Percentiles rank a stretch among this genome's conserved stretches.
These are phyloP conservation scores for Penicillium brevicompactum DNA, from an alignment of 2,329 filamentous ascomycete species.

Conservation along the genomic window DNA sequence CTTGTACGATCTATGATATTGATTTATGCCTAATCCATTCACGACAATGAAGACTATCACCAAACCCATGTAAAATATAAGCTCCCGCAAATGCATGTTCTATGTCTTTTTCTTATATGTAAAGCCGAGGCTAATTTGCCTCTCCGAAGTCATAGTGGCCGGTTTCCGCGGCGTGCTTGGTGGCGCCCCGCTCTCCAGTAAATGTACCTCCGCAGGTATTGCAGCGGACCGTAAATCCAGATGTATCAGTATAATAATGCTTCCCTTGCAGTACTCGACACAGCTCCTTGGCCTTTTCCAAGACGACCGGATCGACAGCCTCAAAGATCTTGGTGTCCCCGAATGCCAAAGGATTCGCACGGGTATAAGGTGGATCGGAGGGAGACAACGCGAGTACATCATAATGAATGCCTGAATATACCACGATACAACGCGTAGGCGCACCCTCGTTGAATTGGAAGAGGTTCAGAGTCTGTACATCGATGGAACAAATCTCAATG, in stretches of 20 bases:
- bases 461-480: constrained; percentile 69
- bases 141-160: constrained; percentile 55
- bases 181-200: constrained; percentile 50
- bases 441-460: constrained; percentile 79
- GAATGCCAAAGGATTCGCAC: constrained; percentile 65
- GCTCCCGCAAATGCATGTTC: not conserved
- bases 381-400: constrained; percentile 80
- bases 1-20: constrained; percentile 25
- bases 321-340: constrained; percentile 79
- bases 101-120: not conserved
- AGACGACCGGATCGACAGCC: constrained; percentile 54
- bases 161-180: constrained; percentile 49
- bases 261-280: constrained; percentile 67
- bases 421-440: constrained; percentile 70
- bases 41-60: constrained; percentile 2
- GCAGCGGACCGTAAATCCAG: constrained; percentile 76
- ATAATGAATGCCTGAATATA: constrained; percentile 93
- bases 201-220: constrained; percentile 57
- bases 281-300: constrained; percentile 64
- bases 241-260: constrained; percentile 88
- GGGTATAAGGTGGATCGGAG: constrained; percentile 58
- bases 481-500: constrained; percentile 81
- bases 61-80: not conserved
- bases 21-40: constrained; percentile 13
- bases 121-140: constrained; percentile 30